Conservation (phyloP, 2,329 filamentous ascomycete genomes). For the Hymenoscyphus fraxineus region DNA sequence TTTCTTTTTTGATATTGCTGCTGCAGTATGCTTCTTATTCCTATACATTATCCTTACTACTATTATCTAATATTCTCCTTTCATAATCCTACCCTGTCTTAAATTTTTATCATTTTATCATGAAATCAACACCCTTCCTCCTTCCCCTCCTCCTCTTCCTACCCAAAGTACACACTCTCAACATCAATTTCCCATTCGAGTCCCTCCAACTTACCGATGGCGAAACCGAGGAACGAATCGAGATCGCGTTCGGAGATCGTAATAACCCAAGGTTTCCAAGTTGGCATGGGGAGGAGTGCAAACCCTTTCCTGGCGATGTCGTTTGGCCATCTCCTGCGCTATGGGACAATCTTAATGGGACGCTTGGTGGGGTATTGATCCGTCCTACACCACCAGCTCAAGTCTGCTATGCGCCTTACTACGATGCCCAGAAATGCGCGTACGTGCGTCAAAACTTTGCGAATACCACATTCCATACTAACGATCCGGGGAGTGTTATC, state of each 20-base stretch:
- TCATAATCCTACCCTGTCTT: no score
- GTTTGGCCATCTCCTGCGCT: neutral
- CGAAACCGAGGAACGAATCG: neutral
- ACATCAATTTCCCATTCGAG: neutral
- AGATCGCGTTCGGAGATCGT: neutral
- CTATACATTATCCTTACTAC: no score
- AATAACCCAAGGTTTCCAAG: neutral
- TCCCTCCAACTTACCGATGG: neutral
- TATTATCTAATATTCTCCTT: no score
- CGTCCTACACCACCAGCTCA: neutral
- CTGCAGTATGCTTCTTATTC: no score
- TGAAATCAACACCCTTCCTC: no score
- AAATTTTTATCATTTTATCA: no score
- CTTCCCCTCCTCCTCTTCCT: no score
- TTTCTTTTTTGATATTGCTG: no score
- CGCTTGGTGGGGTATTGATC: neutral
- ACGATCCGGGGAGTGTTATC: neutral
- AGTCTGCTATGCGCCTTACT: neutral
- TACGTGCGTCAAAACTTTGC: neutral
- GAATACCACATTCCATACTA: neutral
- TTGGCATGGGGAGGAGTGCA: neutral
- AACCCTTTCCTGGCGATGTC: neutral
- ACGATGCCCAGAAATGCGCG: neutral
- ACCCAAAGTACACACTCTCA: no score
- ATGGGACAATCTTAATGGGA: neutral